A percentile compares a stretch with the other conserved stretches of the same genome.
Evolutionary conservation across 495 filamentous ascomycete genomes (phyloP).

Genomic region (Hypoxylon fragiforme): DNA sequence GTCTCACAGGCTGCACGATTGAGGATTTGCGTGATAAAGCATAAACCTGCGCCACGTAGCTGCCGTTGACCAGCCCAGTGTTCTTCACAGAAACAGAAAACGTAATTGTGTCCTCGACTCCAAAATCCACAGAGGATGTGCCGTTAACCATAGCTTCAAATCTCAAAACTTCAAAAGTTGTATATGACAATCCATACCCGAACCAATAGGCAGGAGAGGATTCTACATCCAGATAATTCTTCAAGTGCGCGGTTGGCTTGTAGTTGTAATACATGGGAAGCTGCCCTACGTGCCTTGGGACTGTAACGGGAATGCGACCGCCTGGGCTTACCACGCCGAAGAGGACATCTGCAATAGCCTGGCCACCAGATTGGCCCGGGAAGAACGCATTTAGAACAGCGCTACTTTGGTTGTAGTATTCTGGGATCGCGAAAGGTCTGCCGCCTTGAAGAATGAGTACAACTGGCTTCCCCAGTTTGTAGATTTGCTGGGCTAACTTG

Average conservation of each 20-base stretch:
- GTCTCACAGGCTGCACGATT: slow-evolving; percentile 45
- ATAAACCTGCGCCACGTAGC: slow-evolving; percentile 48
- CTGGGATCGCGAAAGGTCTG: slow-evolving; percentile 45
- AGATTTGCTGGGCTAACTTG: slow-evolving; percentile 41
- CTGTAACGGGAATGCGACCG: slow-evolving; percentile 44
- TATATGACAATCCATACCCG: slow-evolving; percentile 47
- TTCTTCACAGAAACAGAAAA: slow-evolving; percentile 43
- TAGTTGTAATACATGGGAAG: slow-evolving; percentile 48
- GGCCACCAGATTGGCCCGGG: slow-evolving; percentile 51
- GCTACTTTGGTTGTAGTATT: slow-evolving; percentile 42
- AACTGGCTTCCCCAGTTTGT: slow-evolving; percentile 44
- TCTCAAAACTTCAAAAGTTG: slow-evolving; percentile 36
- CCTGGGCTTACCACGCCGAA: slow-evolving; percentile 51
- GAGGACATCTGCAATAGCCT: slow-evolving; percentile 51
- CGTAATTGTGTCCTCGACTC: slow-evolving; percentile 31
- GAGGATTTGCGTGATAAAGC: slow-evolving; percentile 41
- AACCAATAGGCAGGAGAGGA: slow-evolving; percentile 42
- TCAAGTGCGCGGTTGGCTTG: slow-evolving; percentile 37
- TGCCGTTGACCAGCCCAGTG: slow-evolving; percentile 37
- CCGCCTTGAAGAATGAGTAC: slow-evolving; percentile 49
- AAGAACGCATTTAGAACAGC: slow-evolving; percentile 46
- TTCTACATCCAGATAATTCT: slow-evolving; percentile 39
- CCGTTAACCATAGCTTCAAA: slow-evolving; percentile 24
- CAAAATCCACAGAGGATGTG: slow-evolving; percentile 23
- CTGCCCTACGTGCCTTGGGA: slow-evolving; percentile 43